These are phyloP conservation scores for Phialophora expanda DNA, from an alignment of 2,329 filamentous ascomycete species.

Conservation along the genomic window DNA sequence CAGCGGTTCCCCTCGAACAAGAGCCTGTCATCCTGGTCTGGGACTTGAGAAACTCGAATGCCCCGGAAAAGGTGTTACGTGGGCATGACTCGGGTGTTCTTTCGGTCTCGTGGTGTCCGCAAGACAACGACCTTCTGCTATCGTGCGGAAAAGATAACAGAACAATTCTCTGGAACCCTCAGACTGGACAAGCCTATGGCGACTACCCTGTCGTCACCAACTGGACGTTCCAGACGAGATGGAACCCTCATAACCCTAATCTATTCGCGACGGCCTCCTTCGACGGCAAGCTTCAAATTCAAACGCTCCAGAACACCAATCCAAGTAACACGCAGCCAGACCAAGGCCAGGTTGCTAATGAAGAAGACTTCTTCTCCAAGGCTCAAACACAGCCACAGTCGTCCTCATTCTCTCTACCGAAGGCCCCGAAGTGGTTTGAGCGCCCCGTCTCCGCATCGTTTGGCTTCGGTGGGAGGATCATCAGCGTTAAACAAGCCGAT, in stretches of 20 bases:
- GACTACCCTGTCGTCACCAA: constrained; percentile 98
- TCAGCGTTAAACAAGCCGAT: constrained; percentile 69
- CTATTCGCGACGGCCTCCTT: constrained; percentile 95
- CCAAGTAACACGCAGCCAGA: constrained; percentile 70
- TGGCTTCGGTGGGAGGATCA: constrained; percentile 91
- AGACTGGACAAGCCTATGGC: constrained; percentile 83
- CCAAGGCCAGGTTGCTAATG: constrained; percentile 74
- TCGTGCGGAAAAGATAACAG: constrained; percentile 97
- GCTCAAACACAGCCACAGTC: constrained; percentile 90
- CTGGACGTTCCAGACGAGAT: constrained; percentile 95
- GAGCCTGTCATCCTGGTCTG: constrained; percentile 88
- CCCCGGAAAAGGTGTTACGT: constrained; percentile 80
- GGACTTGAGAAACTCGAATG: constrained; percentile 95
- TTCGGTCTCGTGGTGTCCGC: constrained; percentile 91
- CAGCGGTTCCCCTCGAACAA: constrained; percentile 86
- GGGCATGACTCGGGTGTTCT: constrained; percentile 95
- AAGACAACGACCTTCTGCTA: constrained; percentile 85
- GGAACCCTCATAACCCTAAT: constrained; percentile 90
- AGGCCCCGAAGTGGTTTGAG: constrained; percentile 89
- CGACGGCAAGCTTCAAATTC: constrained; percentile 92
- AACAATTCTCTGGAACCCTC: constrained; percentile 94
- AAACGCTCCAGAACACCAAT: constrained; percentile 94
- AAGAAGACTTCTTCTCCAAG: constrained; percentile 94
- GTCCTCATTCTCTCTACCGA: constrained; percentile 82
- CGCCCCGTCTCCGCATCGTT: constrained; percentile 85